Evolutionary conservation across 257 asterid genomes (phyloP), one percentile per base, ranked within the genome.

Genomic region (Nicotiana tabacum): DNA sequence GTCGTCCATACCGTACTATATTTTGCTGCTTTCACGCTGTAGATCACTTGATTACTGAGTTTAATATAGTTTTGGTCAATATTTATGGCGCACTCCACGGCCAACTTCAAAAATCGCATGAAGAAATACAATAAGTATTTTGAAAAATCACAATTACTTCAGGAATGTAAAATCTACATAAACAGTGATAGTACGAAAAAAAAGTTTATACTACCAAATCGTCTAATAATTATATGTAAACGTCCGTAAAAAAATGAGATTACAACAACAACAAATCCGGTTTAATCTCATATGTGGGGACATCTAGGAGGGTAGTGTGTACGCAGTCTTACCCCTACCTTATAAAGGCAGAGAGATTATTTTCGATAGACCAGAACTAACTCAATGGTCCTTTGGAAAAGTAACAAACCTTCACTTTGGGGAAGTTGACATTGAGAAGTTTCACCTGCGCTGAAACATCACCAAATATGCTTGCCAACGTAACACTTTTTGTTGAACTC

Each of bases 41-140:
- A 46, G 27, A 24, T 17, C 24, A 88, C 46, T 72, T 77, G 87
- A 81, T 83, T 77, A 46, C 77, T 85, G 72, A 88, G 10, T 27
- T 88, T 77, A 53, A 91, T 74, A 67, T 87, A 65, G 12, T 85
- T 81, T 5, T 61, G 87, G 82, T 85, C 88, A 2, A 89, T 87
- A 35, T 72, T 84, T 77, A 92, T 80, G 17, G 88, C 90, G 81
- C 98, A 93, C 83, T 92, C 98, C 92, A 93, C 72, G 33, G 92
- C 93, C 29, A 93, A 69, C 94, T 93, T 77, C 33, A 68, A 35
- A 78, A 37, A 69, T 30, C 51, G 61, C 5, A 24, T 21, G 7
- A 30, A 21, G 11, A 24, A 13, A 17, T 43, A 60, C 17, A 69
- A 80, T 15, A 18, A 46, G 3, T 11, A 35, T 4, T 21, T 21